Evolutionary conservation across 495 filamentous ascomycete species (phyloP), one percentile per base, ranked within the genome.

Genomic region (Penicillium manginii): DNA sequence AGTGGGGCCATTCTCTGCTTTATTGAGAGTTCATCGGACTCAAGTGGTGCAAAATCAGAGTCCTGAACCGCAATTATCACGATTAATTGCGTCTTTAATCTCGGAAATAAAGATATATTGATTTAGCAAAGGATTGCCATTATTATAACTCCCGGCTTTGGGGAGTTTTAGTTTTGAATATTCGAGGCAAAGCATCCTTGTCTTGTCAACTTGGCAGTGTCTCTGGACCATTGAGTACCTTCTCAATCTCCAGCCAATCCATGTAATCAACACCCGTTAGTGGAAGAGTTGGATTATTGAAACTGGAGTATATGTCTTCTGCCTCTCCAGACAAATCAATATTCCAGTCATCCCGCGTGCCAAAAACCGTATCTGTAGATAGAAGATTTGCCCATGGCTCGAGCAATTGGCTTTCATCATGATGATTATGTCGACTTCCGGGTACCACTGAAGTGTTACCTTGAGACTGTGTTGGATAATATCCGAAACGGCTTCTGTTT

Each of bases 201-300:
- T 39, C 1, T 10, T 7, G 8, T 43, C 5, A 43, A n/a, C 17
- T n/a, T 43, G 40, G 17, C 6, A 43, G 15, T n/a, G 9, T 19
- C 45, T 26, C 19, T 55, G 57, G 51, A 15, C 58, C 58, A 22
- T 54, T 53, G 21, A 65, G 57, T 4, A 67, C 32, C 19, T 67
- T 67, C 35, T 67, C 65, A 51, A 65, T 60, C 56, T 67, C 65
- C 22, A 60, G 26, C 65, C 65, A 67, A 31, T 67, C 65, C 40
- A 53, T 60, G 32, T 67, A 54, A 49, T 64, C 61, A 3, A 67
- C 62, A 2, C 65, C 61, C 0, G 65, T 67, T 50, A 67, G 40
- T 9, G 65, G 59, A 10, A 67, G 33, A 11, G 58, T 62, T 4
- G 65, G 65, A 57, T 60, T 56, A 23, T 62, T 52, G 45, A 67